Base-by-base conservation (phyloP, 2,329 filamentous ascomycete species). In the Xylaria sp. region DNA sequence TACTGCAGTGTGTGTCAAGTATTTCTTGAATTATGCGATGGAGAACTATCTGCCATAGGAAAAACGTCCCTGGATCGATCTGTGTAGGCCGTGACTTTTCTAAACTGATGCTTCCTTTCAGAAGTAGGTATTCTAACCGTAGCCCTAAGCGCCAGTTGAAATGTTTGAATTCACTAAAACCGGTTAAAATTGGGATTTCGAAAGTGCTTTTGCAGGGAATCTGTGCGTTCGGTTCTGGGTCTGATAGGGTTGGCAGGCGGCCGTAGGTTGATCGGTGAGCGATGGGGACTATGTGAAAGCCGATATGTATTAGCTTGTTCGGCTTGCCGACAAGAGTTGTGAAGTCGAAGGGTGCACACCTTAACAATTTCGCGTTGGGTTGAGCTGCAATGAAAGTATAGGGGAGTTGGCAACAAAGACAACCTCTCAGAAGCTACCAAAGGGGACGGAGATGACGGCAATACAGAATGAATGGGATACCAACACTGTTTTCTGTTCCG, bases 331-430 rank as follows among this genome's bases (percentile, higher is more conserved):
- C 12, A 13, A 41, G 39, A 2, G 39, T 13, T 1, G 39, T 2
- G 39, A 41, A 18, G 15, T 41, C 15, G 6, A 41, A 83, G 0
- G 78, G 73, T 0, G 81, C 79, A 82, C 2, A 86, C 74, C 25
- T 85, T 81, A 25, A 79, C 70, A 49, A 88, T 86, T 0, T 79
- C 75, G 5, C 79, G 78, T 10, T 81, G 78, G 0, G 76, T 75
- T 1, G 87, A 75, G 79, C 39, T 18, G 39, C 4, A 15, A 41
- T 41, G 10, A 41, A 41, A 41, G 39, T 2, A 41, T 41, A 12
- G 39, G 7, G 33, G 33, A 2, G 9, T 33, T 8, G 9, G 31
- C 8, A 36, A 36, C 10, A 36, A 36, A 36, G 10, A 10, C 10
- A 36, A 36, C 33, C 33, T 36, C 33, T 36, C 1, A 10, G 33